Evolutionary conservation across 345 rosid genomes (phyloP), one percentile per base, ranked within the genome.

Genomic region (Salix caprea): DNA sequence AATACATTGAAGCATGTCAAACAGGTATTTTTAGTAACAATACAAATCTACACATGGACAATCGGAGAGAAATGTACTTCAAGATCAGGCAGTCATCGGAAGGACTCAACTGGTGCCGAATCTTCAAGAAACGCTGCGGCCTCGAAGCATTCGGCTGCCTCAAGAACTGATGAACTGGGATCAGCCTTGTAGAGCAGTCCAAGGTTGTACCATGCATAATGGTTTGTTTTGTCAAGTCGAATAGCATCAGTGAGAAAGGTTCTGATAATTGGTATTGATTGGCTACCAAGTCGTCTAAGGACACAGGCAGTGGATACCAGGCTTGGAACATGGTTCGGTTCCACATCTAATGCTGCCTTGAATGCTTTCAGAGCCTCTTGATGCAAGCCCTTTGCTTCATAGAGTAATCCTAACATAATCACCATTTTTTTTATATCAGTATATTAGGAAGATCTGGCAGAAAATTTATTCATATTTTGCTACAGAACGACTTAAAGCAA

Each of bases 181-280:
- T 86, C 90, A 0, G 81, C 77, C 80, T 76, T 83, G 73, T 82
- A 84, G 72, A 91, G 83, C 75, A 87, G 83, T 28, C 93, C 97
- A 16, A 93, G 92, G 79, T 86, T 88, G 79, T 88, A 87, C 97
- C 97, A 93, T 50, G 96, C 93, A 12, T 80, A 79, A n/a, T 84
- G 81, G 70, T 90, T 93, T 84, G 84, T 77, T 78, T 87, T 84
- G 79, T 93, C 96, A 4, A 87, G 78, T 72, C 82, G 74, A 16
- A 90, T 84, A 69, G 97, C 97, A 37, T 86, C 92, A 79, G 89
- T 89, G 75, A 93, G 75, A 77, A 88, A 85, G 85, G 92, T 90
- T 85, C 91, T 88, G 34, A 82, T 71, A 21, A 84, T 84, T 4
- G 86, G 83, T 71, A 77, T 78, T 8, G 91, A 78, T 73, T 73